Evolutionary conservation across 306 rosid species (phyloP), one percentile per base, ranked within the genome.

Genomic region (Medicago arabica): DNA sequence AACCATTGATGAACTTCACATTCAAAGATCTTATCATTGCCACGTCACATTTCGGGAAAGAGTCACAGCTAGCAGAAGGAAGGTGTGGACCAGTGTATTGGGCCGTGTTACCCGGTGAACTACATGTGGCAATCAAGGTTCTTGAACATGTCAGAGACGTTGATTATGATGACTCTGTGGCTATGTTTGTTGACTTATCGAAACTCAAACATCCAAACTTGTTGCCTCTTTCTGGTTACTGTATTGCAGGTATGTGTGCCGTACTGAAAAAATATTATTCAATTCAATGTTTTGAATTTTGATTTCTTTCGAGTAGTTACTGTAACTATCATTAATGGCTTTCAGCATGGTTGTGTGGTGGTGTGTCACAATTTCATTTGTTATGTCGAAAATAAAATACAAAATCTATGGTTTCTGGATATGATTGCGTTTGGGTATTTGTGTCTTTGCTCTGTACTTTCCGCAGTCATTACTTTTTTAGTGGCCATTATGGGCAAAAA

Each of bases 31-130:
- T 94, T 76, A 94, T 94, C 5, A 85, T 87, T 50, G 95, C 96
- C 83, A 94, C 98, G 82, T 90, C 98, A 74, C 88, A 86, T 87
- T 94, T 94, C 74, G 98, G 98, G 11, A 88, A 84, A 78, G 98
- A 94, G 80, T 90, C 96, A 39, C 88, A 82, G 59, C 87, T 94
- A 0, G 91, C 93, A 0, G 95, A 92, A 44, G 98, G 98, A 8
- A 83, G 96, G 78, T 84, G 90, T 82, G 98, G 96, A 41, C 98
- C 97, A 1, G 90, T 90, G 6, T 94, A 94, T 83, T 77, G 92
- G 8, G 97, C 96, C 10, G 96, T 94, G 17, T 84, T 94, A 0
- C 87, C 93, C 1, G 96, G 98, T 0, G 98, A 94, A 10, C 66
- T 94, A 83, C 96, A 92, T 90, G 95, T 94, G 91, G 96, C 89